These are phyloP conservation scores for Lachnellula arida DNA, from an alignment of 2,329 filamentous ascomycete species.

Conservation along the genomic window DNA sequence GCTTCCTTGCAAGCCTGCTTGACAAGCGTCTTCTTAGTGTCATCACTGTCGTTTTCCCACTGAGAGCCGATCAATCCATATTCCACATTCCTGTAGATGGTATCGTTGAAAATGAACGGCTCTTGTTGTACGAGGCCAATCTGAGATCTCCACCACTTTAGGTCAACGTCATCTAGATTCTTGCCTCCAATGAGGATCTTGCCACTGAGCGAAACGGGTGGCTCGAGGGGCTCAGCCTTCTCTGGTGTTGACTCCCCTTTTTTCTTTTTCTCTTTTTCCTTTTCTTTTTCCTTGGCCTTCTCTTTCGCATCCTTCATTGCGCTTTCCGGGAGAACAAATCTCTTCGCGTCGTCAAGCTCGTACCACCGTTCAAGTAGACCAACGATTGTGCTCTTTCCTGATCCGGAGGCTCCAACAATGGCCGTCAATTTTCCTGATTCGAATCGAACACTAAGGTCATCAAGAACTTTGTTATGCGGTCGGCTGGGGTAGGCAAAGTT, in stretches of 20 bases:
- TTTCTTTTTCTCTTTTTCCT: slow-evolving; percentile 17
- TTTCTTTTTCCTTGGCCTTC: slow-evolving; percentile 23
- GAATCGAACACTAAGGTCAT: slow-evolving; percentile 54
- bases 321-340: slow-evolving; percentile 37
- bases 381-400: slow-evolving; percentile 70
- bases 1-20: slow-evolving; percentile 61
- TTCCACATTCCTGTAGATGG: slow-evolving; percentile 58
- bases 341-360: slow-evolving; percentile 49
- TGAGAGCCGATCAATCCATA: slow-evolving; percentile 51
- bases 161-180: slow-evolving; percentile 51
- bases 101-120: slow-evolving; percentile 63
- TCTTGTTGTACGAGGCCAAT: slow-evolving; percentile 66
- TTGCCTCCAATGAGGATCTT: slow-evolving; percentile 50
- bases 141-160: slow-evolving; percentile 56
- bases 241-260: slow-evolving; percentile 30
- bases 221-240: slow-evolving; percentile 7
- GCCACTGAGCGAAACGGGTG: slow-evolving; percentile 46
- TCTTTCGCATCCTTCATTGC: slow-evolving; percentile 39
- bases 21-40: slow-evolving; percentile 55
- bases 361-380: slow-evolving; percentile 71
- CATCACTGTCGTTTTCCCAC: slow-evolving; percentile 49
- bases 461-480: slow-evolving; percentile 58
- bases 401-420: slow-evolving; percentile 68
- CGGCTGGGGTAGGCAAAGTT: slow-evolving; percentile 70
- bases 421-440: slow-evolving; percentile 64